Evolutionary conservation across 495 filamentous ascomycete genomes (phyloP).

Genomic region (Amniculicola lignicola): DNA sequence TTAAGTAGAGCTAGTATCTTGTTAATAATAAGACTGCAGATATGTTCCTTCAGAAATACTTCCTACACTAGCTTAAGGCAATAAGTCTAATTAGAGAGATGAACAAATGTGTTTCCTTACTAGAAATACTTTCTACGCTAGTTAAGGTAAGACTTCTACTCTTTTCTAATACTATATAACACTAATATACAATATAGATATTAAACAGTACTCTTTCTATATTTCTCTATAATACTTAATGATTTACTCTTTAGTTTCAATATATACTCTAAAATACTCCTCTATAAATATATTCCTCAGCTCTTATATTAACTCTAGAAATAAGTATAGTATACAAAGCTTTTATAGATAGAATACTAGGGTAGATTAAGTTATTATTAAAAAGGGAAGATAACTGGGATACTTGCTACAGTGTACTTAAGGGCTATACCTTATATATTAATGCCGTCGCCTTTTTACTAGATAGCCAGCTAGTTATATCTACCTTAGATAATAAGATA

Average conservation of each 20-base stretch:
- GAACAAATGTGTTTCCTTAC: too few relatives aligned
- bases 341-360: slow-evolving; percentile 5
- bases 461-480: too few relatives aligned
- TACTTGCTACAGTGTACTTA: slow-evolving; percentile 19
- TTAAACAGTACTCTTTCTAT: background rate
- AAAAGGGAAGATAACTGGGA: slow-evolving; percentile 18
- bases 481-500: too few relatives aligned
- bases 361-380: slow-evolving; percentile 5
- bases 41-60: too few relatives aligned
- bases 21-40: too few relatives aligned
- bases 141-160: background rate
- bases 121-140: too few relatives aligned
- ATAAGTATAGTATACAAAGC: slow-evolving; percentile 24
- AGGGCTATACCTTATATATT: slow-evolving; percentile 25
- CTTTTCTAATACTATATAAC: background rate
- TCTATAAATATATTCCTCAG: slow-evolving; percentile 39
- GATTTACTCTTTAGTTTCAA: slow-evolving; percentile 39
- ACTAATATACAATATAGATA: slow-evolving; percentile 7
- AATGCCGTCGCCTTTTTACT: too few relatives aligned
- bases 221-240: slow-evolving; percentile 42
- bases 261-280: slow-evolving; percentile 31
- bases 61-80: too few relatives aligned
- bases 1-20: slow-evolving; percentile 39
- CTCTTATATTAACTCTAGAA: slow-evolving; percentile 41
- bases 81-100: too few relatives aligned